Evolutionary conservation across 306 rosid genomes (phyloP), one percentile per base, ranked within the genome.

Genomic region (Dryas drummondii): DNA sequence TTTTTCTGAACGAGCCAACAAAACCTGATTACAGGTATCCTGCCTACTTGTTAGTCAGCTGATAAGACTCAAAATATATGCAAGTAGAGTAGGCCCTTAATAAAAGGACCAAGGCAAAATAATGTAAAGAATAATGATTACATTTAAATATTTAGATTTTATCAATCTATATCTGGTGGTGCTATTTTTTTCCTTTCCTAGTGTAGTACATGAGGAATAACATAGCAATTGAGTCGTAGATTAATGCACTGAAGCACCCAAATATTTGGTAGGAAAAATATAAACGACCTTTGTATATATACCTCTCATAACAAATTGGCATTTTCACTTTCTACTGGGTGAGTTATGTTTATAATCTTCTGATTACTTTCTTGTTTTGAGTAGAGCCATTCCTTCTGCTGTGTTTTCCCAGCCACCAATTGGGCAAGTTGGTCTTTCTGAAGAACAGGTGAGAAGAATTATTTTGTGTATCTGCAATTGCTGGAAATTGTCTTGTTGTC

Each of bases 331-430:
- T n/a, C 72, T 27, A 9, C 22, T 59, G 41, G 0, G 44, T 12
- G 54, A 12, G 12, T 9, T 74, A 44, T 27, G 67, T 52, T 65
- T 70, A 40, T 13, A 41, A 68, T 48, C 58, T 71, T 76, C 58
- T 80, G 50, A 77, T 76, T 32, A 5, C 40, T 42, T 59, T 71
- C n/a, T 71, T 73, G 56, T 44, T 70, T 82, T 71, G 68, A 57
- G 46, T 83, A 96, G 99, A 42, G 92, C 91, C 53, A 83, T 92
- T 81, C 97, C 99, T 70, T 86, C 96, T 76, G 97, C 99, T 84
- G 99, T 96, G 80, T 96, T 96, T 81, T 90, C 98, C 63, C 99
- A 96, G 82, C 99, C 99, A 73, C 98, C 99, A 41, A 87, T 92
- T 77, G 98, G 91, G 75, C 87, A 77, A 84, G 99, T 96, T 83